Percentiles rank a stretch among this genome's conserved stretches.
phyloP scores from a whole-genome alignment of 345 rosid species.

The Psidium friedrichsthalianum region DNA sequence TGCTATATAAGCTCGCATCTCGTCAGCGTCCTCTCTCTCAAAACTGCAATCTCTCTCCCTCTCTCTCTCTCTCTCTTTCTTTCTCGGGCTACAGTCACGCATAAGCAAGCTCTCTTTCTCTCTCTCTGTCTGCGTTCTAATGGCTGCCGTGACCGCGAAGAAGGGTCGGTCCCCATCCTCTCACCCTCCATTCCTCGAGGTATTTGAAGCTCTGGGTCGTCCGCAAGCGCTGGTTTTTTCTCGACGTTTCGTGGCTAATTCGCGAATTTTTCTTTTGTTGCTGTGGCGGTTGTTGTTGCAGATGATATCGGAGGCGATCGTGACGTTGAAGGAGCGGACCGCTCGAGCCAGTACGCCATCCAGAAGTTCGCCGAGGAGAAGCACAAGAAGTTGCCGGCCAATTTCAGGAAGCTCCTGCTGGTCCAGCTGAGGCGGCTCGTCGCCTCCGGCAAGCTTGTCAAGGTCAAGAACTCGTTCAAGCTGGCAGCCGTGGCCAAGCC shows the following conservation, averaged over 20 bases:
- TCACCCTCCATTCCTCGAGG: slow-evolving; percentile 41
- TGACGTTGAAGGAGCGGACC: slow-evolving; percentile 36
- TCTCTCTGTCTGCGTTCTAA: background rate
- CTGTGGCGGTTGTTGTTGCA: background rate
- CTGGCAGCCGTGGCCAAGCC: slow-evolving; percentile 6
- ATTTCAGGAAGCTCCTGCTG: slow-evolving; percentile 31
- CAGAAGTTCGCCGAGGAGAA: slow-evolving; percentile 41
- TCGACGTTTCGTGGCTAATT: background rate
- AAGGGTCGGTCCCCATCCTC: slow-evolving; percentile 8
- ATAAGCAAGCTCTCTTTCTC: background rate
- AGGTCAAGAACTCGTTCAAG: slow-evolving; percentile 44
- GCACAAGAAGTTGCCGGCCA: slow-evolving; percentile 29
- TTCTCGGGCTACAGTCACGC: background rate
- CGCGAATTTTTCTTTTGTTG: background rate
- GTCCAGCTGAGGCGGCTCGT: slow-evolving; percentile 34
- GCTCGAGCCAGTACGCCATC: slow-evolving; percentile 49
- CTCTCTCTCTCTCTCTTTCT: background rate
- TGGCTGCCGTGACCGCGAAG: slow-evolving; percentile 3
- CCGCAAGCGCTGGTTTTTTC: background rate
- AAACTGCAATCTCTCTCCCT: background rate
- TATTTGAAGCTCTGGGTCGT: background rate
- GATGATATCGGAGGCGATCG: slow-evolving; percentile 41
- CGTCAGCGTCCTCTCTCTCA: background rate
- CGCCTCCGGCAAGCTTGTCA: slow-evolving; percentile 29
- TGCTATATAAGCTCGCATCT: background rate